Evolutionary conservation across 1,284 basidiomycete species (phyloP), one percentile per base, ranked within the genome.

Genomic region (Fomitiporia mediterranea): DNA sequence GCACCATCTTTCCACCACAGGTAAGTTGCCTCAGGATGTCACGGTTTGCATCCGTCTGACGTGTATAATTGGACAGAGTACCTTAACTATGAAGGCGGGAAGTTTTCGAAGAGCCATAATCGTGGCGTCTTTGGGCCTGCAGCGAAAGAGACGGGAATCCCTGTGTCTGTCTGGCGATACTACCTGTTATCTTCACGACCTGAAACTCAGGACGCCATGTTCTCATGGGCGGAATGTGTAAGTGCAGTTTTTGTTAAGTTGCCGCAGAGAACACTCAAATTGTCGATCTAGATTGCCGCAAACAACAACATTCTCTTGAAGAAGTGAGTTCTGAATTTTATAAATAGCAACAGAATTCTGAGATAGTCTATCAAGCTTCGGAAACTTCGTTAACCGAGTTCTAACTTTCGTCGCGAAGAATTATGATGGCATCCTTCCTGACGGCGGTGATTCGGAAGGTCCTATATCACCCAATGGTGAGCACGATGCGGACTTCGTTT

Each of bases 51-150:
- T 13, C 27, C 21, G 30, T 15, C 39, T 42, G 38, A 39, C 34
- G 25, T 19, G 32, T n/a, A 25, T 27, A 7, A 6, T n/a, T 51
- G 28, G 51, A 1, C 63, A 94, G 94, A 99, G 70, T 99, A 97
- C 70, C 79, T 99, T 58, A 98, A 98, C 69, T 99, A 99, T 70
- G 97, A 99, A 71, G 93, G 93, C 55, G 96, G 95, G 52, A 99
- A 99, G 70, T 99, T 99, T 79, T 97, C 93, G 56, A 99, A 99
- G 75, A 95, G 93, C 65, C 85, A 92, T 64, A 94, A 94, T 64
- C 87, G 98, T 57, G 97, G 97, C 58, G 97, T 99, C 1, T 99
- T 99, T 63, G 97, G 97, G 34, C 94, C 95, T 63, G 89, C 89
- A 38, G 97, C 97, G 0, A 90, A 84, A 64, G 91, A 97, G 61